A percentile compares a stretch with the other conserved stretches of the same genome.
phyloP scores from a whole-genome alignment of 768 basidiomycete genomes.

The Tylopilus cervinicoccineus region DNA sequence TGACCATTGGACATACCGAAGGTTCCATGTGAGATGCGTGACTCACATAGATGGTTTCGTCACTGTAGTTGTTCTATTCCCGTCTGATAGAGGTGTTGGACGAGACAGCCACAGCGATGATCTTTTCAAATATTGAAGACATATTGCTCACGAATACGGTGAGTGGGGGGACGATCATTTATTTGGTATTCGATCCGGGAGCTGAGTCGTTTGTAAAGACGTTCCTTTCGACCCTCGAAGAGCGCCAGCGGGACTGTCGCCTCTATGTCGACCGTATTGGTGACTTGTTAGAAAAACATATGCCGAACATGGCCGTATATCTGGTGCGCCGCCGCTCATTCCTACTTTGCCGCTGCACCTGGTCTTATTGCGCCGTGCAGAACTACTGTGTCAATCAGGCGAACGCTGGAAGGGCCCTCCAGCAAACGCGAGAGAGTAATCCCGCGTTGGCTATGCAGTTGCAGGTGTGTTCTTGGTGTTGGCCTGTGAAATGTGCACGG shows the following conservation, averaged over 20 bases:
- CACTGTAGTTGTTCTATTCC: constrained; percentile 74
- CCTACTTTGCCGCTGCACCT: neutral
- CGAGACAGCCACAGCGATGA: constrained; percentile 68
- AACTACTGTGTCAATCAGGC: constrained; percentile 90
- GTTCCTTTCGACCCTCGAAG: constrained; percentile 86
- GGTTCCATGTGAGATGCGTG: no score
- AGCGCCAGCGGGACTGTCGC: constrained; percentile 87
- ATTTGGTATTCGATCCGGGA: neutral
- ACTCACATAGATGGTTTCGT: neutral
- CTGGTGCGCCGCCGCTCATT: constrained; percentile 44
- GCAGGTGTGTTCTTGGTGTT: constrained; percentile 43
- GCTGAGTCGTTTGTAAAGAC: constrained; percentile 38
- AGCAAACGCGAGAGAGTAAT: constrained; percentile 66
- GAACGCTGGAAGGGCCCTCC: constrained; percentile 70
- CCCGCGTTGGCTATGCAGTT: constrained; percentile 61
- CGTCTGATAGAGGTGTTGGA: constrained; percentile 70
- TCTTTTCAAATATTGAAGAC: constrained; percentile 94
- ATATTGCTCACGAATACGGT: constrained; percentile 87
- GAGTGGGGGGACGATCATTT: constrained; percentile 37
- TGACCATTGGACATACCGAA: neutral
- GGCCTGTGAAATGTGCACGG: neutral
- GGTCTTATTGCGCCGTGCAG: constrained; percentile 32
- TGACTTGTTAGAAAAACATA: constrained; percentile 73
- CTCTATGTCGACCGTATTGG: constrained; percentile 88
- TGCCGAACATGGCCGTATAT: constrained; percentile 77